These are phyloP conservation scores for Polytrichum formosum DNA, from an alignment of 225 moss, liverwort and hornwort genomes.

Conservation along the genomic window DNA sequence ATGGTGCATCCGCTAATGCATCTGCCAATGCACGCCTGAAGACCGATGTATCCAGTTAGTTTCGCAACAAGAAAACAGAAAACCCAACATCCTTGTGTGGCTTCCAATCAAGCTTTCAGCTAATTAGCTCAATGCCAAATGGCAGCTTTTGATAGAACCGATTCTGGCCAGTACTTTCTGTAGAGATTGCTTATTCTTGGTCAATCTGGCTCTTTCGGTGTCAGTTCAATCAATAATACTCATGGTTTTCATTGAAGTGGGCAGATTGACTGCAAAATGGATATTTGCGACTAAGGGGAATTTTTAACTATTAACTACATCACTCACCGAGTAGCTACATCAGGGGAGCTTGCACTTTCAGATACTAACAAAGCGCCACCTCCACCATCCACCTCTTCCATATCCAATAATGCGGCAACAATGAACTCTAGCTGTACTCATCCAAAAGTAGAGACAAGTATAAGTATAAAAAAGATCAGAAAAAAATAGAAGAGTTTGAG, in stretches of 20 bases:
- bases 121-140: too few relatives aligned
- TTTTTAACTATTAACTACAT: background rate
- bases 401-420: conserved; percentile 85
- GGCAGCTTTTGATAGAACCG: too few relatives aligned
- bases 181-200: background rate
- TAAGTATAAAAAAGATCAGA: background rate
- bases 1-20: conserved; percentile 82
- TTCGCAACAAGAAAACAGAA: too few relatives aligned
- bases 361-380: conserved; percentile 80
- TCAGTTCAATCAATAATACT: too few relatives aligned
- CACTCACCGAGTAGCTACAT: conserved; percentile 80
- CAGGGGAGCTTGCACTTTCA: conserved; percentile 86
- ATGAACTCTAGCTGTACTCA: conserved; percentile 70
- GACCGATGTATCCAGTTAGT: background rate
- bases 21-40: conserved; percentile 81
- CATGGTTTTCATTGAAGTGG: too few relatives aligned
- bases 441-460: background rate
- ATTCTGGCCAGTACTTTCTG: too few relatives aligned
- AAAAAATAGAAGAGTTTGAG: background rate
- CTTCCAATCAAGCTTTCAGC: too few relatives aligned
- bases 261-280: too few relatives aligned
- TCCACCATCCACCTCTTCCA: conserved; percentile 89
- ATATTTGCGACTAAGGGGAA: too few relatives aligned
- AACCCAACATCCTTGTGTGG: too few relatives aligned
- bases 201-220: background rate